Evolutionary conservation across 1,284 basidiomycete species (phyloP).

Genomic region (Tilletia indica): DNA sequence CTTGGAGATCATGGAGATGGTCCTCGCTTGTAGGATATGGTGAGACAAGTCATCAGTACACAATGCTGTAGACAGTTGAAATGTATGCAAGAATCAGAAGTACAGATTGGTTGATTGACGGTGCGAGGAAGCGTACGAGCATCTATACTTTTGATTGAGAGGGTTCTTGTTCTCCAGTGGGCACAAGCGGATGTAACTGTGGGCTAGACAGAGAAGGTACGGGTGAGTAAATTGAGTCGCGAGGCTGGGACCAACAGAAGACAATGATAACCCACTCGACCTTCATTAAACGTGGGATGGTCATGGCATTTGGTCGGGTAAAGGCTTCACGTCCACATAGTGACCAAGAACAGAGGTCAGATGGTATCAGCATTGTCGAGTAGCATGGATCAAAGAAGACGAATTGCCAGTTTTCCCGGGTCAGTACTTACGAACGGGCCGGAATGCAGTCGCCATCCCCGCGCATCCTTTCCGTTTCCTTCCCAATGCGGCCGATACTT

Average conservation of each 20-base stretch:
- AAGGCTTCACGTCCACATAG: background rate
- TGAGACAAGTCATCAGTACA: background rate
- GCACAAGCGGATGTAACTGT: conserved; percentile 44
- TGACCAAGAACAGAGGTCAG: background rate
- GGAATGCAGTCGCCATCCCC: conserved; percentile 51
- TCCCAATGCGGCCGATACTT: conserved; percentile 24
- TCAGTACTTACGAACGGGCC: conserved; percentile 43
- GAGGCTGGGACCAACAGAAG: too few species aligned
- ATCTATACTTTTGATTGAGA: background rate
- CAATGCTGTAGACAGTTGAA: too few species aligned
- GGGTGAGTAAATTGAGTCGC: too few species aligned
- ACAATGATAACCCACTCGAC: conserved; percentile 28
- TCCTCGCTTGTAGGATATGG: conserved; percentile 15
- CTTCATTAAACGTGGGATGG: conserved; percentile 34
- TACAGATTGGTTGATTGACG: too few species aligned
- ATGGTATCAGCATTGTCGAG: too few species aligned
- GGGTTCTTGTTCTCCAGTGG: conserved; percentile 33
- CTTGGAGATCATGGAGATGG: conserved; percentile 9
- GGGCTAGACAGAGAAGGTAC: background rate
- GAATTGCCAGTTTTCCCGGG: too few species aligned
- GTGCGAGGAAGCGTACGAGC: too few species aligned
- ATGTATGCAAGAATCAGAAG: too few species aligned
- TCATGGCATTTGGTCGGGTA: conserved; percentile 19
- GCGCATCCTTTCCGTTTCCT: conserved; percentile 17
- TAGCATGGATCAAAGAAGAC: too few species aligned